Conservation (phyloP, 192 early-diverging fungal genomes). For the Coemansia sp. region DNA sequence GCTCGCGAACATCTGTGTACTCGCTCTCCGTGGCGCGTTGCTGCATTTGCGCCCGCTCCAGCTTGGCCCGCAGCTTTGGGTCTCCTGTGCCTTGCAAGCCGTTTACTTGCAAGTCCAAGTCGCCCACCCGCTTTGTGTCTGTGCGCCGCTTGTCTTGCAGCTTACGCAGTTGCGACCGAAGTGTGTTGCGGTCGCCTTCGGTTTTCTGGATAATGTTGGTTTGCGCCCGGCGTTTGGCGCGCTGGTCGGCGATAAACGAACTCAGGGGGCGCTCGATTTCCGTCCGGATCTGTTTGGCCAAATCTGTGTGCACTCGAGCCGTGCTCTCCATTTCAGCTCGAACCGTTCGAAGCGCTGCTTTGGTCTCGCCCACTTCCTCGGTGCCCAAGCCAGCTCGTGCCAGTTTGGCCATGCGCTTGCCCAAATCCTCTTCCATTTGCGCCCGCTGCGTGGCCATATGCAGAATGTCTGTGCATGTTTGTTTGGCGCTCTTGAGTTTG, state of each 20-base stretch:
- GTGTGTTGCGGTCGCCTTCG: constrained; percentile 45
- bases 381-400: constrained; percentile 60
- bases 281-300: constrained; percentile 62
- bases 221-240: constrained; percentile 60
- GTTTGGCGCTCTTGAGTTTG: constrained; percentile 67
- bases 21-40: constrained; percentile 47
- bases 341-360: constrained; percentile 58
- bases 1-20: constrained; percentile 27
- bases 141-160: constrained; percentile 58
- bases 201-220: constrained; percentile 51
- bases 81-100: constrained; percentile 45
- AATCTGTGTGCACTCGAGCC: constrained; percentile 62
- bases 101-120: constrained; percentile 48
- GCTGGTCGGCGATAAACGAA: constrained; percentile 67
- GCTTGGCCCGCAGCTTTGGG: constrained; percentile 40
- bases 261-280: constrained; percentile 61
- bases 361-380: constrained; percentile 68
- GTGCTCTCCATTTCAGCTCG: constrained; percentile 63
- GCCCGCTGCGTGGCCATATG: constrained; percentile 62
- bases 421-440: constrained; percentile 67
- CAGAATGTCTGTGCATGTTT: constrained; percentile 67
- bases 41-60: constrained; percentile 47
- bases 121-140: constrained; percentile 56
- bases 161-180: constrained; percentile 52
- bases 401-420: constrained; percentile 64